phyloP scores from a whole-genome alignment of 2,329 filamentous ascomycete genomes.

The Fusarium sp. region DNA sequence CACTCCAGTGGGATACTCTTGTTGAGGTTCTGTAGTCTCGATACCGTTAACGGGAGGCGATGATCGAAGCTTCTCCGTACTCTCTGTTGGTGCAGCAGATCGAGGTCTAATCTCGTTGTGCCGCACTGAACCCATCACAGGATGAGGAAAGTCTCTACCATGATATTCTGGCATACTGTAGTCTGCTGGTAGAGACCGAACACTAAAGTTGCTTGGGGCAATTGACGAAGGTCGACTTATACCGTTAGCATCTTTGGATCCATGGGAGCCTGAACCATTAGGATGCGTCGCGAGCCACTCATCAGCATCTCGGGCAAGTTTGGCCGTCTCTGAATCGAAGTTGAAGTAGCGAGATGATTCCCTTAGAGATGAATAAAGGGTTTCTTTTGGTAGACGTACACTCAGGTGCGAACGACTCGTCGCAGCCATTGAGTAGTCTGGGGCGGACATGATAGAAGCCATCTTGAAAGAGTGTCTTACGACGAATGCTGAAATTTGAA shows the following conservation, averaged over 20 bases:
- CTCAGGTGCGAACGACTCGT: constrained; percentile 43
- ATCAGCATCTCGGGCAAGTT: constrained; percentile 37
- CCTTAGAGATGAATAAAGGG: constrained; percentile 42
- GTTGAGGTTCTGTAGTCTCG: not conserved
- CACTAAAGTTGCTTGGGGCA: constrained; percentile 40
- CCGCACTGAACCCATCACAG: constrained; percentile 42
- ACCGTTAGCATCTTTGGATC: constrained; percentile 40
- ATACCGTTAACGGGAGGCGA: not conserved
- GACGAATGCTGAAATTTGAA: not conserved
- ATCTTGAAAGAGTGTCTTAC: constrained; percentile 29
- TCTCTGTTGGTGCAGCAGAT: constrained; percentile 39
- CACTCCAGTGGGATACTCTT: constrained; percentile 43
- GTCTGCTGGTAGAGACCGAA: constrained; percentile 37
- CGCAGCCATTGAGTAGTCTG: constrained; percentile 46
- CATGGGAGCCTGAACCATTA: constrained; percentile 13
- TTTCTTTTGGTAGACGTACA: constrained; percentile 44
- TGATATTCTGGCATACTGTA: constrained; percentile 27
- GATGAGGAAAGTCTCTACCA: constrained; percentile 34
- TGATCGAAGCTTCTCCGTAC: constrained; percentile 47
- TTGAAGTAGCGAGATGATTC: constrained; percentile 45
- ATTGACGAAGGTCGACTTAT: constrained; percentile 42
- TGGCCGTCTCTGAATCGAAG: constrained; percentile 42
- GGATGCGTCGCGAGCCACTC: constrained; percentile 43
- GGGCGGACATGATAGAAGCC: constrained; percentile 48
- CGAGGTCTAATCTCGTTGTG: constrained; percentile 39